Evolutionary conservation across 2,329 filamentous ascomycete genomes (phyloP), one percentile per base, ranked within the genome.

Genomic region (Hymenoscyphus repandus): DNA sequence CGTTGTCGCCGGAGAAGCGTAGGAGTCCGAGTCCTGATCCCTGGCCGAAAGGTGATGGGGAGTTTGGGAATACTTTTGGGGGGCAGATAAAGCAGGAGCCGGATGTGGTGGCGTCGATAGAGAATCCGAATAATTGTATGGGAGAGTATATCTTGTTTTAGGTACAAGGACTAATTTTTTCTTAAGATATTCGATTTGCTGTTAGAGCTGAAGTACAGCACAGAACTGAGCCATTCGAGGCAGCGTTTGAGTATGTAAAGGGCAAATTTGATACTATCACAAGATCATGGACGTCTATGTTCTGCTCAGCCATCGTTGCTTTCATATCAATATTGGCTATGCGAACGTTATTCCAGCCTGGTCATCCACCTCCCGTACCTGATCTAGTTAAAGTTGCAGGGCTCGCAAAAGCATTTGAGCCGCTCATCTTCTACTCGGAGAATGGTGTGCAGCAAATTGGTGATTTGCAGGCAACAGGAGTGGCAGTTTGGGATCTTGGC

Each of bases 351-450:
- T 80, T 88, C 46, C 77, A 86, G 52, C 88, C 90, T 10, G 85
- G 82, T 30, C 69, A 74, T 5, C 76, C 79, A 34, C 82, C 76
- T 11, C 80, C 87, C 1, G 85, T 87, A 2, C 89, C 89, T 0
- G 91, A 96, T 66, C 77, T 97, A 13, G 86, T 96, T 65, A 96
- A 95, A 67, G 86, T 96, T 20, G 91, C 91, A 3, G 85, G 86
- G 46, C 81, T 97, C 58, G 91, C 91, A 44, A 89, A 89, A 62
- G 90, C 90, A 9, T 95, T 96, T 64, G 92, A 96, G 68, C 92
- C 92, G 5, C 78, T 96, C 40, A 95, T 97, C 55, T 93, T 93
- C 72, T 96, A 95, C 66, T 95, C 90, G 0, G 90, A 96, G 64
- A 87, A 91, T 65, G 90, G 90, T 7, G 84, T 90, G 39, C 80